Percentiles rank a stretch among this genome's conserved stretches.
phyloP scores from a whole-genome alignment of 768 basidiomycete species.

The Tylopilus cervinicoccineus region DNA sequence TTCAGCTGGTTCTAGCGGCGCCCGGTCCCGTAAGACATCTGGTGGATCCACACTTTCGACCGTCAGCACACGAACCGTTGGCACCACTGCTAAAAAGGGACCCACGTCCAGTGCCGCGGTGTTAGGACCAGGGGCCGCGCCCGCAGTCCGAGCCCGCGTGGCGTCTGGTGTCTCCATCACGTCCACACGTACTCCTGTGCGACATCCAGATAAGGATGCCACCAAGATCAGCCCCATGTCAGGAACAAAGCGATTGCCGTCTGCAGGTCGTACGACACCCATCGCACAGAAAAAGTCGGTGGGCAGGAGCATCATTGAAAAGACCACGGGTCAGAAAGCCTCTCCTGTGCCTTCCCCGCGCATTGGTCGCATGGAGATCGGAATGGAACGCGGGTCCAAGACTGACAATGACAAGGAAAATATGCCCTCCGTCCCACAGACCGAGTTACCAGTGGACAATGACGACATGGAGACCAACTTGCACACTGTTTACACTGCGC shows the following conservation, averaged over 20 bases:
- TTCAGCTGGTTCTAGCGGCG: conserved; percentile 20
- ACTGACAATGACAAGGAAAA: conserved; percentile 19
- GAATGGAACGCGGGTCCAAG: conserved; percentile 37
- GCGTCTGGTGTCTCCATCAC: conserved; percentile 25
- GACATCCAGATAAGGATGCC: conserved; percentile 23
- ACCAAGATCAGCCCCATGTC: conserved; percentile 21
- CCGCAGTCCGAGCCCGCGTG: conserved; percentile 16
- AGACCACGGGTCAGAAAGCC: conserved; percentile 12
- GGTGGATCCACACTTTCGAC: conserved; percentile 30
- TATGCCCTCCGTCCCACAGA: conserved; percentile 16
- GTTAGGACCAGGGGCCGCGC: conserved; percentile 9
- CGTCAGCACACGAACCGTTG: conserved; percentile 29
- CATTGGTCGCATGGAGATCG: conserved; percentile 16
- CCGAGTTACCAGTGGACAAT: conserved; percentile 34
- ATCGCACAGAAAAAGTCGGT: conserved; percentile 17
- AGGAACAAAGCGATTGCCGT: conserved; percentile 18
- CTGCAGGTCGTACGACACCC: conserved; percentile 22
- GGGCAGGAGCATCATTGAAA: conserved; percentile 13
- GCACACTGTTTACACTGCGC: conserved; percentile 20
- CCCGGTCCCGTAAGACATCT: conserved; percentile 28
- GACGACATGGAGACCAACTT: conserved; percentile 33
- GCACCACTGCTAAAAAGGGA: conserved; percentile 21
- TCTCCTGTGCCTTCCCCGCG: conserved; percentile 16
- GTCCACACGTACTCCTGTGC: conserved; percentile 23
- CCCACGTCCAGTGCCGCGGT: neutral